Percentiles rank a stretch among this genome's conserved stretches.
These are phyloP conservation scores for Przewalskia tangutica DNA, from an alignment of 257 asterid species.

Conservation along the genomic window DNA sequence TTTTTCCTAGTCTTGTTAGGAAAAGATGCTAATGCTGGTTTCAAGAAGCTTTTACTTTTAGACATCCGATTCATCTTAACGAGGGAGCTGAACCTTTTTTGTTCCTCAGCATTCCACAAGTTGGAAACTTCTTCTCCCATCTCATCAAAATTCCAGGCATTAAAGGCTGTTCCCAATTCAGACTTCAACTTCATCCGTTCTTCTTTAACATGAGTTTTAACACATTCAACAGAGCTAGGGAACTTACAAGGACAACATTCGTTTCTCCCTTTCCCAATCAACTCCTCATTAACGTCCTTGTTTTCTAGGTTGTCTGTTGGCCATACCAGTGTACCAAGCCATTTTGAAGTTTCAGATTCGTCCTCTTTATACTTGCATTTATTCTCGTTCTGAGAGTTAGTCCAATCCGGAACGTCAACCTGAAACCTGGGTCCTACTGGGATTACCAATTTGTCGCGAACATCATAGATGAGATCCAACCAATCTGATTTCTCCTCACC, in stretches of 20 bases:
- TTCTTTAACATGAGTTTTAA: slow-evolving; percentile 7
- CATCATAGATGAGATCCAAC: slow-evolving; percentile 9
- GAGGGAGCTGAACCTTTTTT: slow-evolving; percentile 4
- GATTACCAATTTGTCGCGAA: not conserved
- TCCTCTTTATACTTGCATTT: not conserved
- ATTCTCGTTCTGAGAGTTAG: not conserved
- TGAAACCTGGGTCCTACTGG: slow-evolving; percentile 20
- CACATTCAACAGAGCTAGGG: slow-evolving; percentile 16
- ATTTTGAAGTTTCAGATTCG: slow-evolving; percentile 1
- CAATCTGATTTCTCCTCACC: not conserved
- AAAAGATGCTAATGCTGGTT: slow-evolving; percentile 13
- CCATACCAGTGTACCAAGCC: slow-evolving; percentile 19
- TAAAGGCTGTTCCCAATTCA: slow-evolving; percentile 21
- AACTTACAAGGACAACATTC: slow-evolving; percentile 1
- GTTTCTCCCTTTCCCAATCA: slow-evolving; percentile 15
- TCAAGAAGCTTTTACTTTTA: not conserved
- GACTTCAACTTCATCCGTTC: slow-evolving; percentile 7
- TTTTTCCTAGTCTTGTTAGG: slow-evolving; percentile 4
- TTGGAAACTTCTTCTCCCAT: slow-evolving; percentile 18
- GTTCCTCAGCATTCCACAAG: slow-evolving; percentile 15
- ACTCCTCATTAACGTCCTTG: not conserved
- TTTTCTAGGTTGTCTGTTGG: not conserved
- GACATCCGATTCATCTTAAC: slow-evolving; percentile 4
- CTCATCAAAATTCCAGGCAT: slow-evolving; percentile 14
- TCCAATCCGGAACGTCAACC: slow-evolving; percentile 13